Evolutionary conservation across 768 basidiomycete species (phyloP).

Genomic region (Clitopilus passeckerianus): DNA sequence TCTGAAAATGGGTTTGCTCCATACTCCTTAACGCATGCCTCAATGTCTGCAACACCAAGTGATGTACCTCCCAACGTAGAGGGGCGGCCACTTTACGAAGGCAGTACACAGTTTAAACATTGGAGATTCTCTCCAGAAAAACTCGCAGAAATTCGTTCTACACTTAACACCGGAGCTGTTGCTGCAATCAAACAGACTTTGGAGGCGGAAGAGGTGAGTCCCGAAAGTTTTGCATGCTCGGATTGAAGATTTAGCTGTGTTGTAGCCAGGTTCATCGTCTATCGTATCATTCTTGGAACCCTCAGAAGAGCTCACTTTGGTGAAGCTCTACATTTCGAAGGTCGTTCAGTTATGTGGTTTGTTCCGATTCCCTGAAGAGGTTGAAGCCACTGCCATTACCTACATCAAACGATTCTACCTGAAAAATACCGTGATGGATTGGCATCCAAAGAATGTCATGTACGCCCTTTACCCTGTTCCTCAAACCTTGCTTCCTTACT

Average conservation of each 20-base stretch:
- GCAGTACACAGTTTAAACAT: constrained; percentile 76
- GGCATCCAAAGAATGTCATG: constrained; percentile 99
- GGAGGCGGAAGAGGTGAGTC: constrained; percentile 70
- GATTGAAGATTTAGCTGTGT: constrained; percentile 18
- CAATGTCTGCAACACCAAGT: background rate
- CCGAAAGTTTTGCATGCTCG: constrained; percentile 5
- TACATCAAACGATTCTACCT: constrained; percentile 97
- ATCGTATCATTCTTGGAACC: constrained; percentile 71
- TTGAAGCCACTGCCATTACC: constrained; percentile 86
- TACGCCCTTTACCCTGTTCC: constrained; percentile 29
- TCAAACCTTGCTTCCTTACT: constrained; percentile 1
- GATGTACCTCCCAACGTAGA: background rate
- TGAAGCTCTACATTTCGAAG: constrained; percentile 85
- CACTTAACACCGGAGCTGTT: constrained; percentile 75
- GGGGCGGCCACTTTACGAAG: constrained; percentile 59
- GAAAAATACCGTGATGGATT: constrained; percentile 98
- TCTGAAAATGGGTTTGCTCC: background rate
- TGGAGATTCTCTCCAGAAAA: constrained; percentile 83
- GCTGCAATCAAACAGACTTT: constrained; percentile 72
- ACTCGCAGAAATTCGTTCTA: constrained; percentile 52
- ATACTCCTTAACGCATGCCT: background rate
- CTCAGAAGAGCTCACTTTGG: constrained; percentile 82
- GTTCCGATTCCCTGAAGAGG: constrained; percentile 87
- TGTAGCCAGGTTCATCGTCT: constrained; percentile 66
- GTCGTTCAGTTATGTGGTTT: constrained; percentile 80